Evolutionary conservation across 768 basidiomycete species (phyloP), one percentile per base, ranked within the genome.

Genomic region (Rhodotorula paludigena): DNA sequence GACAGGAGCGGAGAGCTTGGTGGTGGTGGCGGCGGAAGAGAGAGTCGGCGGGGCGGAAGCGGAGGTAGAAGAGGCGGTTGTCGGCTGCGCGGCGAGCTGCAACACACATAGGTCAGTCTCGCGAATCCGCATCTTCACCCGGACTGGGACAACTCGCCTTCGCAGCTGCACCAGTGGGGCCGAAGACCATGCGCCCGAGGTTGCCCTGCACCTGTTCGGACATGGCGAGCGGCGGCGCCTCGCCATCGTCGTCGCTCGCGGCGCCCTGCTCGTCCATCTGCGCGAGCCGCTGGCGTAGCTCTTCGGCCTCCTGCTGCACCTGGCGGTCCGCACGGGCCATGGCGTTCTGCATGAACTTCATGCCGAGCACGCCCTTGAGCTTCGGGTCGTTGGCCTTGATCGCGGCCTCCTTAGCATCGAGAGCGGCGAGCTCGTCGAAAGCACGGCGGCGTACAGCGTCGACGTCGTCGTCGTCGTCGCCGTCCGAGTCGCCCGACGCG

Each of bases 301-400:
- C 88, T 63, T 89, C 88, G 9, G 83, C 85, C 70, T 85, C 83
- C 63, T 82, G 82, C 64, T 86, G 81, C 2, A 84, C 85, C 60
- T 82, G 81, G 15, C 77, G 80, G 73, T 83, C 80, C 63, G 86
- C 83, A 70, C 90, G 82, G 9, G 84, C 84, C 81, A 88, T 86
- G 0, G 91, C 93, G 53, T 92, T 88, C 78, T 89, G 87, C 94
- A 99, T 99, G 79, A 98, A 99, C 80, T 96, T 97, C 96, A 98
- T 97, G 70, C 85, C 83, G 77, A 96, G 89, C 16, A 97, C 83
- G 67, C 89, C 85, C 79, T 87, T 89, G 56, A 81, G 79, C 73
- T 84, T 84, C 75, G 80, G 79, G 30, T 77, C 80, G 35, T 61
- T 52, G 12, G 62, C 72, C 38, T 73, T 75, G 5, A 68, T 70